Percentiles rank a stretch among this genome's conserved stretches.
phyloP scores from a whole-genome alignment of 495 filamentous ascomycete species.

The Staphylotrichum longicolle region DNA sequence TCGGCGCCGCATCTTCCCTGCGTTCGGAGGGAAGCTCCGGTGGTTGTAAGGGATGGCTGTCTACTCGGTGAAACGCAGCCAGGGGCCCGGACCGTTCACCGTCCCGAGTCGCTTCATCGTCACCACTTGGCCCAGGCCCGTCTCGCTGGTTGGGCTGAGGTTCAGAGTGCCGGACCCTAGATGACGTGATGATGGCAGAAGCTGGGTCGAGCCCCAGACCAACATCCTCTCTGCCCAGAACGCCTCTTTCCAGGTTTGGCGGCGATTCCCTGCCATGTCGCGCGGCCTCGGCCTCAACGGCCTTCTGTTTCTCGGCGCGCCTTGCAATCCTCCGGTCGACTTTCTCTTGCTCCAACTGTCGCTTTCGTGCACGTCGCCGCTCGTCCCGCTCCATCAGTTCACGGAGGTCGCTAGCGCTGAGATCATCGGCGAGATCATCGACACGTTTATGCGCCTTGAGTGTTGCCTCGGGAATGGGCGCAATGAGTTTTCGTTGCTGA shows the following conservation, averaged over 20 bases:
- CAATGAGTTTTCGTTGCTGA: conserved; percentile 40
- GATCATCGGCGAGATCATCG: conserved; percentile 74
- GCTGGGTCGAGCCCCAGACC: conserved; percentile 44
- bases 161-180: conserved; percentile 38
- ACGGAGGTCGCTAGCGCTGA: conserved; percentile 74
- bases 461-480: conserved; percentile 60
- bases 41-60: conserved; percentile 29
- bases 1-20: conserved; percentile 14
- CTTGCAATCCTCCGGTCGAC: conserved; percentile 65
- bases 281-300: conserved; percentile 39
- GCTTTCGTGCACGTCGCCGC: conserved; percentile 71
- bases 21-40: conserved; percentile 12
- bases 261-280: conserved; percentile 50
- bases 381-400: conserved; percentile 84
- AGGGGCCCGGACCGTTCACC: conserved; percentile 25
- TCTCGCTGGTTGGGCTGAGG: conserved; percentile 20
- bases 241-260: conserved; percentile 53
- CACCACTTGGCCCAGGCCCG: conserved; percentile 24
- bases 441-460: conserved; percentile 68
- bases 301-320: conserved; percentile 65
- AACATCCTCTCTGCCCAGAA: conserved; percentile 51
- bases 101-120: conserved; percentile 16
- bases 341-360: conserved; percentile 66
- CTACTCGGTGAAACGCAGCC: conserved; percentile 39
- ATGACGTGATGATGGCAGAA: conserved; percentile 49